These are phyloP conservation scores for Apiosordaria backusii DNA, from an alignment of 495 filamentous ascomycete genomes.

Conservation along the genomic window DNA sequence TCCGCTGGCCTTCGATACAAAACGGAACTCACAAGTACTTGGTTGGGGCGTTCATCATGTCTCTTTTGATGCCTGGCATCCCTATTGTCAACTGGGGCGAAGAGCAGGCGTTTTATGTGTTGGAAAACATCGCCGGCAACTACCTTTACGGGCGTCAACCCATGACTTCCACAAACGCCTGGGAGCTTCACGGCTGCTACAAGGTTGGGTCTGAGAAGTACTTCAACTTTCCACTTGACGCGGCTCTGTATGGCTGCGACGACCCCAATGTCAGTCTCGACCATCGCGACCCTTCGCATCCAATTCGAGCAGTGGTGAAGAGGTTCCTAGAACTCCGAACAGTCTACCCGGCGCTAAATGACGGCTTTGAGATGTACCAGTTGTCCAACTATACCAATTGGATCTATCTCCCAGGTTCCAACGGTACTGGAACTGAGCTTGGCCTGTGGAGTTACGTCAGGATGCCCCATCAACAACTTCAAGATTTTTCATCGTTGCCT, in stretches of 20 bases:
- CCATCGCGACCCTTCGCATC: slow-evolving; percentile 50
- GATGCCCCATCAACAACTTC: slow-evolving; percentile 36
- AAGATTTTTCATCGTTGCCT: slow-evolving; percentile 58
- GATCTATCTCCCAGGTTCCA: slow-evolving; percentile 54
- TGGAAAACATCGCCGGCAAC: slow-evolving; percentile 64
- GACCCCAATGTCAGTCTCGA: slow-evolving; percentile 67
- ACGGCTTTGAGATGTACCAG: slow-evolving; percentile 57
- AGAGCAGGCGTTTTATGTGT: slow-evolving; percentile 64
- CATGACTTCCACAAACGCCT: slow-evolving; percentile 60
- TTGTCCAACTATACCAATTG: slow-evolving; percentile 59
- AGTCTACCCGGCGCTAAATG: slow-evolving; percentile 58
- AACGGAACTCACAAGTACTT: slow-evolving; percentile 59
- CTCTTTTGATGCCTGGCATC: slow-evolving; percentile 62
- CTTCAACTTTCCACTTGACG: slow-evolving; percentile 33
- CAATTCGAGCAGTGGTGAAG: slow-evolving; percentile 56
- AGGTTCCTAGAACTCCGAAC: slow-evolving; percentile 61
- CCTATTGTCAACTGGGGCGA: slow-evolving; percentile 65
- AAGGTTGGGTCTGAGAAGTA: slow-evolving; percentile 59
- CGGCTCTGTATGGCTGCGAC: slow-evolving; percentile 59
- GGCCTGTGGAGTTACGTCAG: slow-evolving; percentile 54
- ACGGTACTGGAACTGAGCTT: slow-evolving; percentile 56
- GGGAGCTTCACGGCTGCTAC: slow-evolving; percentile 68
- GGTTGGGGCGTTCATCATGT: slow-evolving; percentile 61
- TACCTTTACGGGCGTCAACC: slow-evolving; percentile 67
- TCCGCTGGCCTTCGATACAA: slow-evolving; percentile 64